A percentile compares a stretch with the other conserved stretches of the same genome.
phyloP scores from a whole-genome alignment of 164 flowering plant genomes.

The Warburgia ugandensis region DNA sequence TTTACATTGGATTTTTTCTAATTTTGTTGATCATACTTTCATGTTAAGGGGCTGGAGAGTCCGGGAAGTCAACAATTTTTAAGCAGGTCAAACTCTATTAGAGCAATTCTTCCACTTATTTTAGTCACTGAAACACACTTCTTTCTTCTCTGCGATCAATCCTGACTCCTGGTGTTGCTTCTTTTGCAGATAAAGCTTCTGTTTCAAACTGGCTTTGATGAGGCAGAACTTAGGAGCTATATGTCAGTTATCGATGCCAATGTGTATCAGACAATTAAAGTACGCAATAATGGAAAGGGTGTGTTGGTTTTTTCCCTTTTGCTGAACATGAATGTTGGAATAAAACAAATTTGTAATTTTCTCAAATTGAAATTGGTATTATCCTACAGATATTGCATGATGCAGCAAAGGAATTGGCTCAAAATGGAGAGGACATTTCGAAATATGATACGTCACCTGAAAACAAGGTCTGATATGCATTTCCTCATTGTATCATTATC shows the following conservation, averaged over 20 bases:
- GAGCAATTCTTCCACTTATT: neutral
- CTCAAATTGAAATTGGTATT: too few species aligned
- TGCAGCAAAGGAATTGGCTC: constrained; percentile 81
- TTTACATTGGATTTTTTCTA: too few species aligned
- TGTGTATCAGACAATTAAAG: constrained; percentile 99
- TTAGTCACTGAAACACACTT: neutral
- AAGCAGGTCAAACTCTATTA: constrained; percentile 99
- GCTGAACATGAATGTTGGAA: constrained; percentile 14
- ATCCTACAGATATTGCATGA: constrained; percentile 79
- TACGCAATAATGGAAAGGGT: constrained; percentile 84
- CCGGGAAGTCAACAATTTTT: constrained; percentile 96
- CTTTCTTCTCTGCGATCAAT: too few species aligned
- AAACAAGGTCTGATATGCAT: constrained; percentile 70
- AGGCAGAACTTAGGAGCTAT: constrained; percentile 81
- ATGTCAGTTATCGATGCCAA: constrained; percentile 88
- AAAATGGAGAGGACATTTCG: constrained; percentile 50
- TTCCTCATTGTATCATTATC: too few species aligned
- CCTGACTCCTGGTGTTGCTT: too few species aligned
- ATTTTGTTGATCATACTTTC: too few species aligned
- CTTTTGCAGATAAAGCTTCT: constrained; percentile 80
- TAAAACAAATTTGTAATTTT: too few species aligned
- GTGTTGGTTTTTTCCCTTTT: constrained; percentile 83
- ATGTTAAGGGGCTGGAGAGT: constrained; percentile 84
- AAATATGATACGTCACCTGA: constrained; percentile 69
- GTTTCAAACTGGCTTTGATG: constrained; percentile 96